Conservation (phyloP, 2,329 filamentous ascomycete species). For the Cercospora beticola region DNA sequence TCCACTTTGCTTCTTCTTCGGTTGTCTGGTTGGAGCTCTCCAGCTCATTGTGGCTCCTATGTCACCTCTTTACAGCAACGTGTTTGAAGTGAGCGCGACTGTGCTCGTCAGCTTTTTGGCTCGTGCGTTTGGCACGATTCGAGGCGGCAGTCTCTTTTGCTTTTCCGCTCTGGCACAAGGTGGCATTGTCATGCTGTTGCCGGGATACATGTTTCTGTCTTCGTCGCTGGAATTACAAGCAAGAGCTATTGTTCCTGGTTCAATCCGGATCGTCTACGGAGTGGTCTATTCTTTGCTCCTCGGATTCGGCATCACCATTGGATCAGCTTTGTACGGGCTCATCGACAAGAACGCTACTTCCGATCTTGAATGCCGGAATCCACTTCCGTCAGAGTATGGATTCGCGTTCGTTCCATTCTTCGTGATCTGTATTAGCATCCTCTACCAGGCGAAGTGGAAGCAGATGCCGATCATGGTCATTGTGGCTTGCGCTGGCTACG, state of each 20-base stretch:
- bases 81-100: slow-evolving; percentile 51
- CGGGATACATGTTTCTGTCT: slow-evolving; percentile 48
- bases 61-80: slow-evolving; percentile 65
- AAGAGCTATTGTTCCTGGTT: slow-evolving; percentile 48
- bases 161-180: slow-evolving; percentile 52
- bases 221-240: slow-evolving; percentile 50
- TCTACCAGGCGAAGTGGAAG: slow-evolving; percentile 78
- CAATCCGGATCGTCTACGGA: slow-evolving; percentile 52
- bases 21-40: slow-evolving; percentile 69
- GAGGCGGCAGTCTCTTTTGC: slow-evolving; percentile 45
- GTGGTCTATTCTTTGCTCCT: slow-evolving; percentile 55
- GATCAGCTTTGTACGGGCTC: slow-evolving; percentile 49
- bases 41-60: slow-evolving; percentile 72
- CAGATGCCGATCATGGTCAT: slow-evolving; percentile 73
- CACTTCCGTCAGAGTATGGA: slow-evolving; percentile 54
- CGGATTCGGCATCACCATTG: slow-evolving; percentile 53
- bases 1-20: slow-evolving; percentile 72
- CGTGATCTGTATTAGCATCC: slow-evolving; percentile 69
- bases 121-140: slow-evolving; percentile 49
- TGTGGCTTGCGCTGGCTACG: slow-evolving; percentile 71
- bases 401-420: slow-evolving; percentile 74
- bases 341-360: slow-evolving; percentile 49
- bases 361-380: slow-evolving; percentile 44
- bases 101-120: slow-evolving; percentile 51
- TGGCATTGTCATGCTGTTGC: slow-evolving; percentile 50